phyloP scores from a whole-genome alignment of 805 yeast genomes.

The Komagataella mondaviorum region DNA sequence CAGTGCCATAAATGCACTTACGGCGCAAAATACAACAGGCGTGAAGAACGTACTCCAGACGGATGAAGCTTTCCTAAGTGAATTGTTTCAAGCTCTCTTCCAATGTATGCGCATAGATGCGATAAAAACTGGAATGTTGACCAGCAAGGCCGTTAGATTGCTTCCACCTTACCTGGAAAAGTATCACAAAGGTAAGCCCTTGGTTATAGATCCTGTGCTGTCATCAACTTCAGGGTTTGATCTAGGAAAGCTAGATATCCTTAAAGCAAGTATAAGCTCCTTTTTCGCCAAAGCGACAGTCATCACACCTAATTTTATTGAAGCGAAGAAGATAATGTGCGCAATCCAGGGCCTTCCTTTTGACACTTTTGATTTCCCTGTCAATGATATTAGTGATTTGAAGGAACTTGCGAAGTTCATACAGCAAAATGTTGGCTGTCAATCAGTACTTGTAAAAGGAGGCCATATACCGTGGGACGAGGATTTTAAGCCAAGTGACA shows the following conservation, averaged over 20 bases:
- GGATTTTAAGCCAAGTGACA: conserved; percentile 7
- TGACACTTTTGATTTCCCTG: conserved; percentile 4
- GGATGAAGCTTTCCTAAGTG: conserved; percentile 27
- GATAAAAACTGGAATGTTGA: conserved; percentile 70
- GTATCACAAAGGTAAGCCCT: conserved; percentile 16
- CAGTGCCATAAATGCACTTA: conserved; percentile 67
- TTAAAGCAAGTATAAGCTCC: conserved; percentile 26
- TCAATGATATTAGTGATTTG: conserved; percentile 18
- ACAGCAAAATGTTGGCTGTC: conserved; percentile 25
- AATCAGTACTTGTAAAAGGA: conserved; percentile 61
- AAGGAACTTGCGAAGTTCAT: conserved; percentile 23
- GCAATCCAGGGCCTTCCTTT: conserved; percentile 21
- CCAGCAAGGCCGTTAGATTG: conserved; percentile 34
- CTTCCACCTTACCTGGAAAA: conserved; percentile 22
- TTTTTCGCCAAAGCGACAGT: conserved; percentile 38
- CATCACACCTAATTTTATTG: conserved; percentile 67
- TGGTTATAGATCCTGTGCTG: conserved; percentile 78
- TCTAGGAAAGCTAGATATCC: conserved; percentile 33
- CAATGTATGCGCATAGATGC: conserved; percentile 54
- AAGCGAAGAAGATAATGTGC: conserved; percentile 49
- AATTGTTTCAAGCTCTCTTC: conserved; percentile 40
- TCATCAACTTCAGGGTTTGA: conserved; percentile 64
- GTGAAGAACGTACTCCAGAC: conserved; percentile 28
- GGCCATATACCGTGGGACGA: conserved; percentile 53
- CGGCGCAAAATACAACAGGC: conserved; percentile 62